These are phyloP conservation scores for Pulveroboletus frians DNA, from an alignment of 768 basidiomycete genomes.

Conservation along the genomic window DNA sequence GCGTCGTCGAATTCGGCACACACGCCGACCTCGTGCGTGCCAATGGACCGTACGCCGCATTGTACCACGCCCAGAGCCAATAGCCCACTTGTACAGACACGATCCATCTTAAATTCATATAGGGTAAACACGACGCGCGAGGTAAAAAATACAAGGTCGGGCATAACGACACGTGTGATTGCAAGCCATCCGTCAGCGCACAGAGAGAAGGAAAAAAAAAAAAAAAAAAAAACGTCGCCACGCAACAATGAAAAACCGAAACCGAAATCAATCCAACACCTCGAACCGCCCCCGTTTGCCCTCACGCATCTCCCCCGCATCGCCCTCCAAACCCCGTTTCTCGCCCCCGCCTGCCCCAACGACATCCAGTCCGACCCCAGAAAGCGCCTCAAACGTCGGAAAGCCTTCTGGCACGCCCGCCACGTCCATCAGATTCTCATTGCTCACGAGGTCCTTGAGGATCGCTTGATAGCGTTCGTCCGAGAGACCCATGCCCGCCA, in stretches of 20 bases:
- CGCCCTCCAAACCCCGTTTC: conserved; percentile 36
- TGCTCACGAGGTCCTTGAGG: conserved; percentile 64
- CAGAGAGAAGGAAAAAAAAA: too few relatives aligned
- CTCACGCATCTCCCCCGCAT: conserved; percentile 36
- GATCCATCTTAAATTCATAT: too few relatives aligned
- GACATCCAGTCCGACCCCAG: conserved; percentile 12
- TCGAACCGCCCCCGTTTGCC: conserved; percentile 60
- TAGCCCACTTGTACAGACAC: too few relatives aligned
- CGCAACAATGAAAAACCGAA: too few relatives aligned
- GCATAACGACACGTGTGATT: too few relatives aligned
- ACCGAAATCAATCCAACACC: conserved; percentile 53
- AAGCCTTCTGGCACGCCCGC: conserved; percentile 28
- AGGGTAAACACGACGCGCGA: too few relatives aligned
- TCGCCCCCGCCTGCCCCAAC: conserved; percentile 27
- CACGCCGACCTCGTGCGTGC: conserved; percentile 25
- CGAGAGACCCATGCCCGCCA: conserved; percentile 82
- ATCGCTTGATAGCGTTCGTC: conserved; percentile 86
- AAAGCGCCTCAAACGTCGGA: conserved; percentile 10
- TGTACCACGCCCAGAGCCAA: conserved; percentile 24
- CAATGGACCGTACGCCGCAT: conserved; percentile 14
- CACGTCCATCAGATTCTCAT: conserved; percentile 51
- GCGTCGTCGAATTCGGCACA: conserved; percentile 28
- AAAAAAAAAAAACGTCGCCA: too few relatives aligned
- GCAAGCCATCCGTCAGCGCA: too few relatives aligned
- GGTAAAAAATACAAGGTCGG: too few relatives aligned